phyloP scores from a whole-genome alignment of 2,329 filamentous ascomycete species.

The Sporothrix curviconia region DNA sequence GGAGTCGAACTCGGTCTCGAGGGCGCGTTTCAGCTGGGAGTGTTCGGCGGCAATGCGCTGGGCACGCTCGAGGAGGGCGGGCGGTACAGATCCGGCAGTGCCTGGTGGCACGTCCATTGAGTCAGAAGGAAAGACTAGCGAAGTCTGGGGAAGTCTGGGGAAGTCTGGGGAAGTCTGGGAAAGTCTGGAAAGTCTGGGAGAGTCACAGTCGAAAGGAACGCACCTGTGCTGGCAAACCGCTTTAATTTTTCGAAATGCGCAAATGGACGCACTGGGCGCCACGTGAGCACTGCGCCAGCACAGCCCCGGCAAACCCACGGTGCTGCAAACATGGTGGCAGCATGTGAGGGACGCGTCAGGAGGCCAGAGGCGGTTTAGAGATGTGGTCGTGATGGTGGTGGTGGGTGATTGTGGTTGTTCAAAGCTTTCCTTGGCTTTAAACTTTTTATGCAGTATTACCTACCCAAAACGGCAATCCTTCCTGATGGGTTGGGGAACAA shows the following conservation, averaged over 20 bases:
- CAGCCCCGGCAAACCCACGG: conserved; percentile 50
- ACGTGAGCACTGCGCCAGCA: conserved; percentile 30
- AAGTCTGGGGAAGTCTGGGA: no score
- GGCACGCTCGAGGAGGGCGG: conserved; percentile 54
- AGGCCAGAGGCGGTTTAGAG: neutral
- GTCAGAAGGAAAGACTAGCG: no score
- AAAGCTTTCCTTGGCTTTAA: neutral
- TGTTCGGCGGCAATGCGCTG: conserved; percentile 52
- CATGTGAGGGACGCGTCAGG: neutral
- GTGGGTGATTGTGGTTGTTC: neutral
- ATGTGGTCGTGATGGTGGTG: neutral
- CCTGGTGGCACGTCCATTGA: no score
- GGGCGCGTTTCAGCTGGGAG: conserved; percentile 42
- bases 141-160: no score
- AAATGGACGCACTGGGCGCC: conserved; percentile 26
- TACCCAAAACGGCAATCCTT: conserved; percentile 8
- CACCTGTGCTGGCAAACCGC: conserved; percentile 40
- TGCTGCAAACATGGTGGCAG: conserved; percentile 32
- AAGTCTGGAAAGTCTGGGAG: no score
- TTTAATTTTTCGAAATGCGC: no score
- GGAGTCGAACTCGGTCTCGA: conserved; percentile 50
- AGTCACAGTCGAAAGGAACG: no score
- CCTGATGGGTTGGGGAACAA: neutral
- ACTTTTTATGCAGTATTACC: neutral
- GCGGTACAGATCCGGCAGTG: conserved; percentile 35